phyloP scores from a whole-genome alignment of 352 stramenopile genomes.

The Bremia lactucae region DNA sequence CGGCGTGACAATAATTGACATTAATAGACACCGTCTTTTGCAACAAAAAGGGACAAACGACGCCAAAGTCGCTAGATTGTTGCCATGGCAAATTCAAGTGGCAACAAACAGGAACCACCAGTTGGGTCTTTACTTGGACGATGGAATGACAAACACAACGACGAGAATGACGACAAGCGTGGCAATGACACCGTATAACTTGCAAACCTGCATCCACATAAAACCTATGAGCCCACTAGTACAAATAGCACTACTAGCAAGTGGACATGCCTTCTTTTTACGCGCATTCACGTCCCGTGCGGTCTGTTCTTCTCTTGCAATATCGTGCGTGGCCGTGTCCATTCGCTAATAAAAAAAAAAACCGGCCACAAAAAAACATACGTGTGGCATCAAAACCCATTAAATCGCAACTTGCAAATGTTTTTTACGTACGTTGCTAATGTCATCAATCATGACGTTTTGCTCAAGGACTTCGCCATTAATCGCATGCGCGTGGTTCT shows the following conservation, averaged over 20 bases:
- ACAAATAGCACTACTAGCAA: constrained; percentile 5
- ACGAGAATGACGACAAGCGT: constrained; percentile 54
- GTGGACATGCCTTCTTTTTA: constrained; percentile 69
- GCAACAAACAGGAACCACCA: constrained; percentile 1
- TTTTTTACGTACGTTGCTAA: constrained; percentile 36
- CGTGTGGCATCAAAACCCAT: no score
- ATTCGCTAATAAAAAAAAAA: constrained; percentile 33
- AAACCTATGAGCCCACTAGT: neutral
- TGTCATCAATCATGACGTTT: constrained; percentile 75
- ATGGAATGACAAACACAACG: constrained; percentile 43
- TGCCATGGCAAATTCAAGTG: neutral
- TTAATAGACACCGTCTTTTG: no score
- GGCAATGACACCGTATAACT: constrained; percentile 62
- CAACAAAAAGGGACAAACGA: no score
- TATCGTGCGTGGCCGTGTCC: constrained; percentile 48
- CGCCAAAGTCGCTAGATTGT: no score
- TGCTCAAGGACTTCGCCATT: constrained; percentile 78
- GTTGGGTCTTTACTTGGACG: constrained; percentile 10
- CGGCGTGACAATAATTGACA: no score
- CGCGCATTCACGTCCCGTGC: constrained; percentile 55
- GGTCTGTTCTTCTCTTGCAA: constrained; percentile 46
- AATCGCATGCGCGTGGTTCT: constrained; percentile 76
- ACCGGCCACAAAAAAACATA: constrained; percentile 1
- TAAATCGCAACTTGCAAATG: no score
- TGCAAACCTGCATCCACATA: constrained; percentile 32